Base-by-base conservation (phyloP, 2,329 filamentous ascomycete genomes). In the Lachnellula cervina region DNA sequence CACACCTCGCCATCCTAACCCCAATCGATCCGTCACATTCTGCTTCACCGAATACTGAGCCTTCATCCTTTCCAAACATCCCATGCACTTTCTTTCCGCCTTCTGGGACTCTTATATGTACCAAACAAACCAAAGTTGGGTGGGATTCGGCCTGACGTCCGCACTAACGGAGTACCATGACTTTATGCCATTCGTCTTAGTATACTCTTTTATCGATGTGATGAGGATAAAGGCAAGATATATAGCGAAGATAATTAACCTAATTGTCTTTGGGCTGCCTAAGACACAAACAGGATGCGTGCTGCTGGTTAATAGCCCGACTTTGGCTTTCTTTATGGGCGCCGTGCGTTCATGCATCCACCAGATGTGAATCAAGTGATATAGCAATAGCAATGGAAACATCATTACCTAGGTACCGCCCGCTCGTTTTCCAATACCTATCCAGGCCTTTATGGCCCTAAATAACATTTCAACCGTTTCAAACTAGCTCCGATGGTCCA, bases 281-380 rank as follows among this genome's bases (percentile, higher is more conserved):
- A 14, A 55, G 56, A 62, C 47, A 57, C 58, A 4, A 52, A 49
- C 0, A 28, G 59, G 14, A 61, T 40, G 13, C 4, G 59, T 40
- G 16, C 4, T 64, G 5, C 8, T 55, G n/a, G 48, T 49, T 1
- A 59, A 58, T 58, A 52, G 62, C 13, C 58, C 60, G 13, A 56
- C 56, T 11, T 54, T 62, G 55, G 51, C 48, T 23, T 59, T 42
- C 48, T 64, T 64, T 50, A 11, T 59, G 11, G 55, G 46, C 9
- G 57, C 60, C 35, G 9, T 57, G 17, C 40, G 54, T 46, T 46
- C 19, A 52, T n/a, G 50, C 32, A 52, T 52, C 35, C n/a, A 9
- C 21, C 3, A 6, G 23, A 42, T 14, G 19, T 23, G n/a, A 34
- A n/a, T 21, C 16, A 9, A 35, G 35, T 1, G 5, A 25, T 7